Evolutionary conservation across 2,329 filamentous ascomycete species (phyloP), one percentile per base, ranked within the genome.

Genomic region (Zasmidium angulare): DNA sequence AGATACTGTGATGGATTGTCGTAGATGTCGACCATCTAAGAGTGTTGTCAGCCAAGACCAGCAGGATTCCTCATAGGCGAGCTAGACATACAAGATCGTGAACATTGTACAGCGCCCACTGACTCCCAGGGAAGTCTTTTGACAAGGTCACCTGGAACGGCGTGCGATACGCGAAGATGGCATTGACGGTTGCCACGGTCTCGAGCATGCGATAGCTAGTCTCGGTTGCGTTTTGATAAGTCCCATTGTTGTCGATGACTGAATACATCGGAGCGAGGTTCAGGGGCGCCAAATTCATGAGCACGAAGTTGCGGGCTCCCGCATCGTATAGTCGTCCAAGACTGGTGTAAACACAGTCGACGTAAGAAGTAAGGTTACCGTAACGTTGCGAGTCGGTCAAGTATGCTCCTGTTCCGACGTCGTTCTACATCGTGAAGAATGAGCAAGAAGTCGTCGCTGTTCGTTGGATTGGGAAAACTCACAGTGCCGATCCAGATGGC

Each of bases 401-500:
- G 69, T 92, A 88, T 9, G 82, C 87, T 53, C 80, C 74, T 58
- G 78, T 80, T 21, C 89, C 89, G 10, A 93, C 77, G 68, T 95
- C 90, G 70, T 93, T 93, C 26, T 29, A n/a, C n/a, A n/a, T n/a
- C n/a, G 26, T 29, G 26, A 11, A 29, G 26, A 29, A n/a, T n/a
- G n/a, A n/a, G n/a, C n/a, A n/a, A n/a, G n/a, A n/a, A n/a, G n/a
- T n/a, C n/a, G n/a, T n/a, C n/a, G n/a, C n/a, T n/a, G n/a, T n/a
- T n/a, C n/a, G 26, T 6, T 6, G 26, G 26, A 29, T 29, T 29
- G 26, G 6, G 26, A 29, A 11, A 29, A 29, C 26, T 29, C 26
- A 29, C 26, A 22, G 89, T 92, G 2, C 90, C 90, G 67, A 93
- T 91, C 88, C 88, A 93, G 53, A 93, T 82, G 1, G 85, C 81